phyloP scores from a whole-genome alignment of 2,329 filamentous ascomycete genomes.

The Fusarium floridanum region DNA sequence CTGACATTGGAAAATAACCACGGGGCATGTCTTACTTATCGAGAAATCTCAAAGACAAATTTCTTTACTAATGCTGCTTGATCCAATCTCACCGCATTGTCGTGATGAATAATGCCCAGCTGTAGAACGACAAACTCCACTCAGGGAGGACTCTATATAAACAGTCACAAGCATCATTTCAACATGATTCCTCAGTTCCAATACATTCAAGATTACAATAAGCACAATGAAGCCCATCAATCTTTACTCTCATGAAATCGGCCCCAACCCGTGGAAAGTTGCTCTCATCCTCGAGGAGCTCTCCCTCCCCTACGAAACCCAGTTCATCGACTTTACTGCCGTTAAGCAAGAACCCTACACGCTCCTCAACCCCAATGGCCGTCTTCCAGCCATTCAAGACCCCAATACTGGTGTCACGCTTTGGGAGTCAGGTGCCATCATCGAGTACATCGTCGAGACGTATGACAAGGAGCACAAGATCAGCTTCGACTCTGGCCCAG shows the following conservation, averaged over 20 bases:
- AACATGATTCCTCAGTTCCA: background rate
- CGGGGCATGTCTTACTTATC: background rate
- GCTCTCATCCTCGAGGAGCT: background rate
- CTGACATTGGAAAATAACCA: background rate
- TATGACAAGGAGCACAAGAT: background rate
- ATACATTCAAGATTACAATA: background rate
- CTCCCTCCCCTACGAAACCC: background rate
- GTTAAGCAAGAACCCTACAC: background rate
- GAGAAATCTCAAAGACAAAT: background rate
- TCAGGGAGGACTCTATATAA: background rate
- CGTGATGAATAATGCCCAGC: background rate
- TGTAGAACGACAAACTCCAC: background rate
- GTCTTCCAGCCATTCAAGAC: background rate
- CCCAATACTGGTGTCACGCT: background rate
- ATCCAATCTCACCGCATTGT: background rate
- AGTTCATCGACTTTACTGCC: background rate
- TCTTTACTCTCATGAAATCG: slow-evolving; percentile 1
- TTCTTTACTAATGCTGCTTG: background rate
- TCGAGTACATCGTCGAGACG: background rate
- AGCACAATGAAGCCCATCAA: background rate
- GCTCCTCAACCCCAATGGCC: background rate
- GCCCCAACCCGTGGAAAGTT: slow-evolving; percentile 3
- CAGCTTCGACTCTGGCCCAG: background rate
- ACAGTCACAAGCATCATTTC: background rate
- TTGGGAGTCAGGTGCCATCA: background rate